Base-by-base conservation (phyloP, 164 flowering plant genomes). In the Vitis labrusca region DNA sequence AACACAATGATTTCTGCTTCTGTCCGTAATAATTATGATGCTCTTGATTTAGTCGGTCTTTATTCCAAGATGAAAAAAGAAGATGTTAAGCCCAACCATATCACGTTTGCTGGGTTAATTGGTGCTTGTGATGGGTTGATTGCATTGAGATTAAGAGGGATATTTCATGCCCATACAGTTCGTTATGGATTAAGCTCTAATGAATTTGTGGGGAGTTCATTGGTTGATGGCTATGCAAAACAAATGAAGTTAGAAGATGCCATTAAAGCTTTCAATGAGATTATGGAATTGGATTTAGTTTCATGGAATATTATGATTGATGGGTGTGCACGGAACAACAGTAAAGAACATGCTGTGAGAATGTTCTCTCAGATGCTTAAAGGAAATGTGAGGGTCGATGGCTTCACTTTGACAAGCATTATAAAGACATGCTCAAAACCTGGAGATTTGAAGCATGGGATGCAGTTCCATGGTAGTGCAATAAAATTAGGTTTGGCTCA, bases 291-390 rank as follows among this genome's bases (percentile, higher is more conserved):
- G 19, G 79, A 77, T 69, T 48, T 73, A 29, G 76, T 77, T 23
- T 69, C 66, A 6, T 74, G 73, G 70, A 74, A 74, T 60, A 65
- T 74, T 54, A 59, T 74, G 73, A 69, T 77, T 12, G 70, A 72
- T 61, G 76, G 63, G 48, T 77, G 76, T 56, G 70, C 57, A 10
- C 44, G 51, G 15, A 69, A 69, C 58, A 68, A 37, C 44, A 5
- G 44, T 37, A 37, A 37, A 37, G 44, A 37, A 37, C 44, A 37
- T 5, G 6, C 7, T 37, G 44, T 5, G 44, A 37, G 44, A 37
- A 37, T 37, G 44, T 37, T 37, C 44, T 37, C 7, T 3, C 44
- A 2, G 44, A 37, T 3, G 7, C 7, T 3, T 37, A 37, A 37
- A 37, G 44, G 44, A 37, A 37, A 37, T 37, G 44, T 37, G 5